Evolutionary conservation across 2,329 filamentous ascomycete genomes (phyloP), one percentile per base, ranked within the genome.

Genomic region (Bipolaris oryzae): DNA sequence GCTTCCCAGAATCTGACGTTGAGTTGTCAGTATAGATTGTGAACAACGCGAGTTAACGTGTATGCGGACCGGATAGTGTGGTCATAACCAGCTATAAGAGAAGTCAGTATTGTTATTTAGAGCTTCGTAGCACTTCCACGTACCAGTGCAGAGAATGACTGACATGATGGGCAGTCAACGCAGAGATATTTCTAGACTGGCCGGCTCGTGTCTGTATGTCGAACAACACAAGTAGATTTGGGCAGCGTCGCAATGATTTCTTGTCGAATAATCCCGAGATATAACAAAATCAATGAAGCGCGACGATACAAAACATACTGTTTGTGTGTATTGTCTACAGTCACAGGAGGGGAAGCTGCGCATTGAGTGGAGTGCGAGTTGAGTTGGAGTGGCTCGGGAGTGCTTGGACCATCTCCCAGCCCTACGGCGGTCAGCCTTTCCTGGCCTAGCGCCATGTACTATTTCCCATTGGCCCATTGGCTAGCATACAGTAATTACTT

Each of bases 1-100:
- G 95, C 95, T 79, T 99, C 95, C 95, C 95, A 99, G 81, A 99
- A 99, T 63, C 92, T 96, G 45, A 25, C 23, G 74, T 42, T 28
- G 34, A 56, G 39, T 37, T 50, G 61, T 69, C 21, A 71, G 60
- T 46, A 45, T 16, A 38, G 16, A 23, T 38, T 31, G 33, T 21
- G 45, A 34, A 47, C 35, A 20, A 28, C 18, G 9, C 15, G 31
- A 15, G 11, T 10, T 18, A 11, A 7, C 33, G 7, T n/a, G 15
- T 23, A 33, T 35, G 69, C 79, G 69, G 80, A 89, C 88, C 88
- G 83, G 63, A 91, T 91, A 28, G 88, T 91, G 76, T 90, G 88
- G 76, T 90, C 88, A 77, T 90, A 90, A 61, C 88, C 88, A 71
- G 88, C 88, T 86, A 74, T 38, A 43, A 33, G 11, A 7, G 2